phyloP scores from a whole-genome alignment of 2,329 filamentous ascomycete genomes.

The Colletotrichum tabaci region DNA sequence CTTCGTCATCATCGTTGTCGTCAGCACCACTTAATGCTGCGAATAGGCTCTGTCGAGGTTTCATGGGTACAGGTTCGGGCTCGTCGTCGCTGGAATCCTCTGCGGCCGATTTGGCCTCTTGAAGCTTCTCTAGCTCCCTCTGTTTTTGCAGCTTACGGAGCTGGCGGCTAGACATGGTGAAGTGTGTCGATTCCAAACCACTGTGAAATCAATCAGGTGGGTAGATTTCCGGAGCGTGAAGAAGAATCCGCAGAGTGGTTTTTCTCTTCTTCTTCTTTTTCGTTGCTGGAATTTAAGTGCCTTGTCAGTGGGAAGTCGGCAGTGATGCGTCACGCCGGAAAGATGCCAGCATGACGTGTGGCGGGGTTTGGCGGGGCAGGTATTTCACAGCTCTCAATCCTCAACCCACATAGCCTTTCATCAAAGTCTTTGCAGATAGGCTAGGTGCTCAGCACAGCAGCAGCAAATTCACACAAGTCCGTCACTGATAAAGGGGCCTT shows the following conservation, averaged over 20 bases:
- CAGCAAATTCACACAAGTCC: not conserved
- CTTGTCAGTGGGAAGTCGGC: not conserved
- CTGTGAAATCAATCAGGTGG: not conserved
- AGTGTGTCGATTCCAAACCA: not conserved
- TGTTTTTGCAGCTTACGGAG: conserved; percentile 67
- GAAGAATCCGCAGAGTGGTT: not conserved
- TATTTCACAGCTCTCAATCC: conserved; percentile 1
- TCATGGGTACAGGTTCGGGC: conserved; percentile 51
- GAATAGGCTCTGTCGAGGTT: conserved; percentile 64
- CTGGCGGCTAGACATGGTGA: conserved; percentile 66
- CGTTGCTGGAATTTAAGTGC: not conserved
- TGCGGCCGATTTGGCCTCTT: conserved; percentile 47
- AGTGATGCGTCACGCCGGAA: conserved; percentile 40
- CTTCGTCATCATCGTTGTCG: conserved; percentile 54
- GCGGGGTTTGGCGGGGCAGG: conserved; percentile 41
- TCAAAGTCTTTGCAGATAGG: too few species aligned
- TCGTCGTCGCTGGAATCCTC: conserved; percentile 51
- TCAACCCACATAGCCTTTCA: not conserved
- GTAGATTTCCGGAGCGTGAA: not conserved
- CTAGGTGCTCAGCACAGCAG: not conserved
- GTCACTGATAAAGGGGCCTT: too few species aligned
- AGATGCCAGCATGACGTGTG: conserved; percentile 41
- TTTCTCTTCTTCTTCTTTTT: too few species aligned
- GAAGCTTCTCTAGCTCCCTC: conserved; percentile 57
- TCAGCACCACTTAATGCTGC: conserved; percentile 65